A percentile compares a stretch with the other conserved stretches of the same genome.
Evolutionary conservation across 805 yeast species (phyloP).

Genomic region (Kazachstania kunashirensis): DNA sequence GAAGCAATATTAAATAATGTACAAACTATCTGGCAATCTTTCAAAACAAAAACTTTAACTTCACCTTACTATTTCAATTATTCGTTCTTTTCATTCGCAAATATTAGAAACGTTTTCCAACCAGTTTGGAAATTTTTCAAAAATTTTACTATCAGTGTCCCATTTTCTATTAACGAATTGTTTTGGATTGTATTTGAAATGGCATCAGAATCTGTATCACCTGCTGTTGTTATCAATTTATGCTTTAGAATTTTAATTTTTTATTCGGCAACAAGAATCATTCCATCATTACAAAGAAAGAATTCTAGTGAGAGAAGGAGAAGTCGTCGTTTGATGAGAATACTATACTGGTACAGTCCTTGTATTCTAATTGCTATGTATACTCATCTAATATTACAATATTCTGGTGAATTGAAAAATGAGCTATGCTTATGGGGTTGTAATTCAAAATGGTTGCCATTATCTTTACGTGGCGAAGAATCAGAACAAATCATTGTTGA

Average conservation of each 20-base stretch:
- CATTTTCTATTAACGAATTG: conserved; percentile 25
- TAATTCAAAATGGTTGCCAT: conserved; percentile 29
- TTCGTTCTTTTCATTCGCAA: conserved; percentile 1
- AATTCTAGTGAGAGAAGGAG: conserved; percentile 19
- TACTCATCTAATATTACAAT: conserved; percentile 87
- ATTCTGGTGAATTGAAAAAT: conserved; percentile 62
- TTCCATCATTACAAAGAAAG: conserved; percentile 56
- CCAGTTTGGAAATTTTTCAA: conserved; percentile 26
- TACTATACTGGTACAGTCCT: conserved; percentile 83
- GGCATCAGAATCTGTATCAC: conserved; percentile 55
- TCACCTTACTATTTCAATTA: conserved; percentile 2
- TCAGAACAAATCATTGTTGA: conserved; percentile 31
- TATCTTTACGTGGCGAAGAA: conserved; percentile 6
- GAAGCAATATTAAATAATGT: conserved; percentile 21
- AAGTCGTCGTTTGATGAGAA: conserved; percentile 34
- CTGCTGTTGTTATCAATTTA: conserved; percentile 71
- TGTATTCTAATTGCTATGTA: conserved; percentile 91
- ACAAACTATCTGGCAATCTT: conserved; percentile 21
- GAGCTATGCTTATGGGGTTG: conserved; percentile 48
- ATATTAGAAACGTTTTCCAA: conserved; percentile 12
- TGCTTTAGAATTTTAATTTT: conserved; percentile 82
- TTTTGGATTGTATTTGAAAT: conserved; percentile 32
- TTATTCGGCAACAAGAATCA: conserved; percentile 85
- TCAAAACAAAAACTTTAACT: conserved; percentile 14
- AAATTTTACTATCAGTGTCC: conserved; percentile 25